A percentile compares a stretch with the other conserved stretches of the same genome.
Conservation (phyloP, 75 land plant species). For the Picea sitchensis region DNA sequence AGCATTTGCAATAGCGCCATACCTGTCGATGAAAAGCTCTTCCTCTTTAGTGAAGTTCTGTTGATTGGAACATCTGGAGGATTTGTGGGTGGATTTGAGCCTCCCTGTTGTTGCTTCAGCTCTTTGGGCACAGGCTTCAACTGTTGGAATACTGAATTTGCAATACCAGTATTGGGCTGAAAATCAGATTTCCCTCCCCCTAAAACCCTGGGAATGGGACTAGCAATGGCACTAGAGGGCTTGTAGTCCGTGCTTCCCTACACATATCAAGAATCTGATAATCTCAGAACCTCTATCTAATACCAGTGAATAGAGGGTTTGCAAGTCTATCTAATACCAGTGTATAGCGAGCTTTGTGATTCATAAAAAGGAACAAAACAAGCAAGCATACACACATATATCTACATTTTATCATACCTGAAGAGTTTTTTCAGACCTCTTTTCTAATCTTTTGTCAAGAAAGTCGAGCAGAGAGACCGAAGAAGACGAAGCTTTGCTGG, state of each 20-base stretch:
- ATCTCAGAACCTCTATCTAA: background rate
- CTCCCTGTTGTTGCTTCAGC: background rate
- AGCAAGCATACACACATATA: background rate
- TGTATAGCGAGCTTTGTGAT: background rate
- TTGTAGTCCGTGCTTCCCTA: background rate
- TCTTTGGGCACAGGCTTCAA: background rate
- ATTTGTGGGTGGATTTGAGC: background rate
- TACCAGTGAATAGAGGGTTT: background rate
- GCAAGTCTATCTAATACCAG: background rate
- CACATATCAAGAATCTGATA: background rate
- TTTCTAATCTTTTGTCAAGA: background rate
- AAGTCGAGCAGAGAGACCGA: background rate
- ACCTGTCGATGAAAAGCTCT: background rate
- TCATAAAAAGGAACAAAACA: background rate
- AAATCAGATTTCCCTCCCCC: background rate
- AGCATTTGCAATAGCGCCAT: background rate
- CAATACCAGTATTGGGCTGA: background rate
- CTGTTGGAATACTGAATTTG: background rate
- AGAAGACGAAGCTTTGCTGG: background rate
- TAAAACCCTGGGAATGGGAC: constrained; percentile 2
- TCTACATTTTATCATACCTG: background rate
- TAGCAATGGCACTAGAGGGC: background rate
- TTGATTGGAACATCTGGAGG: background rate
- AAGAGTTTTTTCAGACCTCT: background rate
- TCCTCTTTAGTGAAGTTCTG: constrained; percentile 3